phyloP scores from a whole-genome alignment of 2,329 filamentous ascomycete genomes.

The Sarocladium strictum region DNA sequence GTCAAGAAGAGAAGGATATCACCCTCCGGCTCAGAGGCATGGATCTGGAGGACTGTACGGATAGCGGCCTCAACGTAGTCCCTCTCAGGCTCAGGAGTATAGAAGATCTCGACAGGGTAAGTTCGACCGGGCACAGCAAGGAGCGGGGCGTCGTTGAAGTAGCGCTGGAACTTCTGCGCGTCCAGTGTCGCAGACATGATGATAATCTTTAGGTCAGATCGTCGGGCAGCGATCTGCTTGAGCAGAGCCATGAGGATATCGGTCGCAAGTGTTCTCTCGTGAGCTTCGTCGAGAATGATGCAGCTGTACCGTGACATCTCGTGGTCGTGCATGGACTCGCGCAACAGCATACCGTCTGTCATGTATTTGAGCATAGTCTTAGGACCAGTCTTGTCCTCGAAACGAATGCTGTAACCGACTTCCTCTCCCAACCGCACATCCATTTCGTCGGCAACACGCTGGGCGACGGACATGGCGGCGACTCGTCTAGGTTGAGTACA shows the following conservation, averaged over 20 bases:
- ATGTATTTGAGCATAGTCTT: slow-evolving; percentile 98
- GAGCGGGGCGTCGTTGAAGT: slow-evolving; percentile 91
- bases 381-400: slow-evolving; percentile 86
- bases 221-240: slow-evolving; percentile 78
- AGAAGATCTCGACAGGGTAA: slow-evolving; percentile 96
- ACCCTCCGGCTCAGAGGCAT: slow-evolving; percentile 85
- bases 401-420: slow-evolving; percentile 98
- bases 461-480: slow-evolving; percentile 95
- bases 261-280: slow-evolving; percentile 94
- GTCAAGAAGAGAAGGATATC: slow-evolving; percentile 94
- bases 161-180: slow-evolving; percentile 95
- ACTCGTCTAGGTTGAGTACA: slow-evolving; percentile 98
- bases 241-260: slow-evolving; percentile 96
- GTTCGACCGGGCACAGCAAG: slow-evolving; percentile 93
- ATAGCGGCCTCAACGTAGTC: slow-evolving; percentile 97
- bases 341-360: slow-evolving; percentile 97
- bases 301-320: slow-evolving; percentile 89
- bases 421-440: slow-evolving; percentile 89
- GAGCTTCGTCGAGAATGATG: slow-evolving; percentile 97
- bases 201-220: slow-evolving; percentile 92
- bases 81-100: slow-evolving; percentile 90
- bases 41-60: slow-evolving; percentile 92
- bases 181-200: slow-evolving; percentile 99
- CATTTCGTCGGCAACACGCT: slow-evolving; percentile 96
- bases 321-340: slow-evolving; percentile 95